Conservation (phyloP, 805 yeast genomes). For the Suhomyces tanzawaensis region DNA sequence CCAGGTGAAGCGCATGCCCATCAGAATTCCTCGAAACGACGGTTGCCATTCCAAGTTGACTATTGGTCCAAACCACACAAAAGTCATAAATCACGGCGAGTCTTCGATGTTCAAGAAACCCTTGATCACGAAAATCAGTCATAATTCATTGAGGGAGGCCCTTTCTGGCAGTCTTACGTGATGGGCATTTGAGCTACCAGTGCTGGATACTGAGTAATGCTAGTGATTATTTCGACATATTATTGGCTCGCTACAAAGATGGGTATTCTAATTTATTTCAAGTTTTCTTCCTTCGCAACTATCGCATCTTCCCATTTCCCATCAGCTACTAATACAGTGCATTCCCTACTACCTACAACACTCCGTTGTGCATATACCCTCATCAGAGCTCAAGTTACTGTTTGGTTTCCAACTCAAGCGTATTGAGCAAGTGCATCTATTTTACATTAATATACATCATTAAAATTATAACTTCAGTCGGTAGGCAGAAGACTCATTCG, state of each 20-base stretch:
- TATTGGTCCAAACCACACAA: slow-evolving; percentile 42
- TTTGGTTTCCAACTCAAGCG: not conserved
- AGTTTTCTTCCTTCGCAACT: no score
- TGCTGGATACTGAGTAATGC: no score
- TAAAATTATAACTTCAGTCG: no score
- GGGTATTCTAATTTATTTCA: no score
- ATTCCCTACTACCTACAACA: no score
- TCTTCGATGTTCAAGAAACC: slow-evolving; percentile 36
- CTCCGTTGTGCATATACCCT: no score
- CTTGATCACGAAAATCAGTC: slow-evolving; percentile 41
- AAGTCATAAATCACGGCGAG: slow-evolving; percentile 43
- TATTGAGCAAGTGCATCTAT: not conserved
- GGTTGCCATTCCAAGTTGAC: slow-evolving; percentile 43
- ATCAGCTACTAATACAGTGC: no score
- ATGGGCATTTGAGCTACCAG: no score
- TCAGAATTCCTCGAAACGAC: slow-evolving; percentile 19
- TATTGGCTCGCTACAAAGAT: no score
- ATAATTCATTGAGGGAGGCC: slow-evolving; percentile 48
- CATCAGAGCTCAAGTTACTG: not conserved
- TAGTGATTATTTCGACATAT: no score
- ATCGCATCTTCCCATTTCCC: no score
- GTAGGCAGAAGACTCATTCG: no score
- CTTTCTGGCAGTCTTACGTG: slow-evolving; percentile 18
- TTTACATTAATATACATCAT: not conserved
- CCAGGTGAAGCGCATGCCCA: slow-evolving; percentile 32